phyloP scores from a whole-genome alignment of 768 basidiomycete genomes.

The Amylocystis lapponica region DNA sequence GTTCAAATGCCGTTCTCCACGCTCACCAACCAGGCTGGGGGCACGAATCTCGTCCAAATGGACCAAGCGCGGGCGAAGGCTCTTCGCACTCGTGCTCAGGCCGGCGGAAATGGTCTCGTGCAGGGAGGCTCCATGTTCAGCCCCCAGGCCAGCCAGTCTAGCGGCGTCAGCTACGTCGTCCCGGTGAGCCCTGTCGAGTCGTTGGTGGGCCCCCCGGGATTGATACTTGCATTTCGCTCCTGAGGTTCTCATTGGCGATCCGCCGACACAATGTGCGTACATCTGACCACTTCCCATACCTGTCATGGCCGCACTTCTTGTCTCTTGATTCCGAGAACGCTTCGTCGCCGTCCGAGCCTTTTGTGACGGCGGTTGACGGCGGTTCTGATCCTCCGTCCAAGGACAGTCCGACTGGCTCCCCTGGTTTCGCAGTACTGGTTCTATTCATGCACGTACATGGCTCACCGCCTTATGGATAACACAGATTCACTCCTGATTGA shows the following conservation, averaged over 20 bases:
- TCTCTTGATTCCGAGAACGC: neutral
- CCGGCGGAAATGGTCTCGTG: constrained; percentile 13
- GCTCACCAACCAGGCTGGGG: constrained; percentile 13
- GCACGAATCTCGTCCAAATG: constrained; percentile 11
- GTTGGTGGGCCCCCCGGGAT: no score
- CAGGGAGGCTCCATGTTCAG: constrained; percentile 1
- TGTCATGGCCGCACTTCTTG: neutral
- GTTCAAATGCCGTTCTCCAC: constrained; percentile 12
- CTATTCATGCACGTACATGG: no score
- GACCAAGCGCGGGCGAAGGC: constrained; percentile 17
- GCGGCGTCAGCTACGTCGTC: constrained; percentile 25
- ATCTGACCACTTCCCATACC: no score
- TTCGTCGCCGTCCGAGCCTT: neutral
- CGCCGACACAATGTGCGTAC: constrained; percentile 19
- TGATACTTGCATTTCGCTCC: no score
- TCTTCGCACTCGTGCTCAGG: constrained; percentile 11
- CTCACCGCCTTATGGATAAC: no score
- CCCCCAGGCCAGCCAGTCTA: constrained; percentile 7
- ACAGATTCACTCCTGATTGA: constrained; percentile 20
- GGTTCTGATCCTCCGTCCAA: no score
- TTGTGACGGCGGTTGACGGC: no score
- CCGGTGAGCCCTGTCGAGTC: constrained; percentile 7
- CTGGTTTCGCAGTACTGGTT: no score
- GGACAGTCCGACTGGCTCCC: no score
- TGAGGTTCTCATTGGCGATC: constrained; percentile 17